Base-by-base conservation (phyloP, 2,329 filamentous ascomycete genomes). In the Alternaria hordeiaustralica region DNA sequence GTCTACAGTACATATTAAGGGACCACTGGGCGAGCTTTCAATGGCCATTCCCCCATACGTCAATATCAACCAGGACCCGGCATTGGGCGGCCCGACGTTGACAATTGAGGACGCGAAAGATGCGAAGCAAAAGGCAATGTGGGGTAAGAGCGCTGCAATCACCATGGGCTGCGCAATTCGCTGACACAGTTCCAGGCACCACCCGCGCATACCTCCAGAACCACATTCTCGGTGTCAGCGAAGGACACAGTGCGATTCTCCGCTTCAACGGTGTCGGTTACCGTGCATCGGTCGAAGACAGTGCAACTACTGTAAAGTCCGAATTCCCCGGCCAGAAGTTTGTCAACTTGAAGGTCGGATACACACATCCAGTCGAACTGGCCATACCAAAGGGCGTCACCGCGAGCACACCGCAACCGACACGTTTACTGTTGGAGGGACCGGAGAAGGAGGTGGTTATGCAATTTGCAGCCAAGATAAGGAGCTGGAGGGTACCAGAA, bases 191-290 rank as follows among this genome's bases (percentile, higher is more conserved):
- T 3, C 15, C 69, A 97, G 94, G 94, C 67, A 98, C 95, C 6
- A 92, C 90, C 47, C 94, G 96, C 83, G 90, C 94, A 33, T 95
- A 97, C 78, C 86, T 99, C 58, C 91, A 92, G 75, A 96, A 96
- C 79, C 89, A 96, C 84, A 92, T 99, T 65, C 89, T 94, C 67
- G 96, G 96, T 63, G 96, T 99, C 21, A 97, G 93, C 41, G 96
- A 99, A 87, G 96, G 96, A 36, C 96, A 99, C 82, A 94, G 93
- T 18, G 94, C 94, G 33, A 94, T 99, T 72, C 86, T 99, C 57
- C 91, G 95, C 68, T 87, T 99, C 57, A 94, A 98, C 26, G 96
- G 96, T 76, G 96, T 99, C 63, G 96, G 96, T 64, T 99, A 97
- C 86, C 88, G 95, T 81, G 96, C 96, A 15, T 92, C 89, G 5